Percentiles rank a stretch among this genome's conserved stretches.
Conservation (phyloP, 2,329 filamentous ascomycete species). For the Epichloe gansuensis region DNA sequence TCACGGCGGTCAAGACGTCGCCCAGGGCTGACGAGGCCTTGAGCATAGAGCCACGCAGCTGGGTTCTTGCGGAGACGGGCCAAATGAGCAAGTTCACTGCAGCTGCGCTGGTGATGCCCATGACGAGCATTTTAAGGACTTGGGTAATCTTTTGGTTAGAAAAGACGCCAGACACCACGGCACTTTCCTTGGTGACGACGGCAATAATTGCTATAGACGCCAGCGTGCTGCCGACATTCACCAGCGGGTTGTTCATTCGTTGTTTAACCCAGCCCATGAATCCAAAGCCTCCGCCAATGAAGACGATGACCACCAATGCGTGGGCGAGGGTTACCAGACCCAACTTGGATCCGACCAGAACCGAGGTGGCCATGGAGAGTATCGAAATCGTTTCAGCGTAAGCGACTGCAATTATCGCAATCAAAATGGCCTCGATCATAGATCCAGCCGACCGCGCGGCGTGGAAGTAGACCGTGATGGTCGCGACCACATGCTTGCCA, state of each 20-base stretch:
- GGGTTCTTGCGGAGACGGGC: slow-evolving; percentile 59
- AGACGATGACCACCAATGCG: slow-evolving; percentile 62
- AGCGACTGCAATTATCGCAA: slow-evolving; percentile 60
- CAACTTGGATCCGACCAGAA: slow-evolving; percentile 56
- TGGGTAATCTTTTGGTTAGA: slow-evolving; percentile 42
- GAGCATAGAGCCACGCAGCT: slow-evolving; percentile 58
- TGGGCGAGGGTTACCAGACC: slow-evolving; percentile 60
- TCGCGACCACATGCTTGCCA: slow-evolving; percentile 82
- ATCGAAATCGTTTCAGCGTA: slow-evolving; percentile 58
- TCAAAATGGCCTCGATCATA: slow-evolving; percentile 70
- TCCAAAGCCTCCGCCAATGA: slow-evolving; percentile 70
- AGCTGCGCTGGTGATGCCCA: slow-evolving; percentile 61
- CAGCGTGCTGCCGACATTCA: slow-evolving; percentile 71
- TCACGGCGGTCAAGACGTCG: slow-evolving; percentile 67
- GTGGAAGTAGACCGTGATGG: slow-evolving; percentile 84
- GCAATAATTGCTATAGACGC: slow-evolving; percentile 76
- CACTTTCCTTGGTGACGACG: slow-evolving; percentile 74
- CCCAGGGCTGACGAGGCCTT: slow-evolving; percentile 62
- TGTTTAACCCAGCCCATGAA: slow-evolving; percentile 77
- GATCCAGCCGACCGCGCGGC: slow-evolving; percentile 70
- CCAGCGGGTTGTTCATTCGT: slow-evolving; percentile 57
- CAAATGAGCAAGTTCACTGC: slow-evolving; percentile 61
- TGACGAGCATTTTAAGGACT: slow-evolving; percentile 63
- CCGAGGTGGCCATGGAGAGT: slow-evolving; percentile 70
- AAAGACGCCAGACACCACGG: slow-evolving; percentile 65